Evolutionary conservation across 2,329 filamentous ascomycete species (phyloP), one percentile per base, ranked within the genome.

Genomic region (Dactylellina cionopaga): DNA sequence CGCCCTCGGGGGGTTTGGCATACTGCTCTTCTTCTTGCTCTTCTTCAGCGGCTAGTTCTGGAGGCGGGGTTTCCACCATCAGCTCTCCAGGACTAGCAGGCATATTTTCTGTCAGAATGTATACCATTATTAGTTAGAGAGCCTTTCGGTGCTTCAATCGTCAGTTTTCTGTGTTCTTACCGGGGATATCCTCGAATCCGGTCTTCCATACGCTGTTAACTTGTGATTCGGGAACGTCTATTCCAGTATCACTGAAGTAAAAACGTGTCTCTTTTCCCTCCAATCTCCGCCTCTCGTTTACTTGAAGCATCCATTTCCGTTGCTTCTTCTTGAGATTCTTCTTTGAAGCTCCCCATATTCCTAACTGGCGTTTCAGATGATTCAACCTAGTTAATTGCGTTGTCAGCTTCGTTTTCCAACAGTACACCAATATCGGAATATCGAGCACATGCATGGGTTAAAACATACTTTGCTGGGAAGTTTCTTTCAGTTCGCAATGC

Each of bases 301-400:
- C 51, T 17, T 7, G 3, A 29, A 56, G 35, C 13, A 71, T 63
- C 65, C 65, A 71, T 58, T 52, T 71, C 17, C 58, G 39, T 51
- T 71, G 65, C 5, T 46, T 63, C 39, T 56, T 51, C 5, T 47
- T 55, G 7, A 71, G 31, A 15, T 71, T 71, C 35, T 46, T 62
- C 19, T 33, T 71, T 15, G 65, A 71, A n/a, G 25, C 27, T 1
- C 65, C 56, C 65, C 65, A 71, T 25, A 63, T 56, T 9, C 31
- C 51, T 41, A 71, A n/a, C 35, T 63, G 59, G 15, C 55, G 44
- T 44, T 71, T 71, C 49, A 71, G 15, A 10, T 71, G 65, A 27
- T 71, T 71, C 24, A 60, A 10, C 13, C 65, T 71, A 37, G 19
- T 3, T 10, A 1, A 44, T 31, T 37, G 65, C 24, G 56, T 62